These are phyloP conservation scores for Xylariaceae sp. DNA, from an alignment of 2,329 filamentous ascomycete species.

Conservation along the genomic window DNA sequence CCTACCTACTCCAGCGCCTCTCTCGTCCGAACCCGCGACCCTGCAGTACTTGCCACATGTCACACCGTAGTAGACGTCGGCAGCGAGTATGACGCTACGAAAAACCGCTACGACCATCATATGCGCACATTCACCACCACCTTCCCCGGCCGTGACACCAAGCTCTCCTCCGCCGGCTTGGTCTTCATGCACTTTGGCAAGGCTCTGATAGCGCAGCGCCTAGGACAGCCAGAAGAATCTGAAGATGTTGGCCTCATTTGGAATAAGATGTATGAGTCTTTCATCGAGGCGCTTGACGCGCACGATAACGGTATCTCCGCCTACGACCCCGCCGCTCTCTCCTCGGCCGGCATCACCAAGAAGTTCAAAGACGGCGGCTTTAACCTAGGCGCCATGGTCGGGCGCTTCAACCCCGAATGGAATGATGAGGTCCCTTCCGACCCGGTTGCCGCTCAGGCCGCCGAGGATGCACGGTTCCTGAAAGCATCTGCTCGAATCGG, in stretches of 20 bases:
- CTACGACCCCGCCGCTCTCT: slow-evolving; percentile 69
- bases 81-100: slow-evolving; percentile 77
- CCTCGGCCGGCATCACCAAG: slow-evolving; percentile 71
- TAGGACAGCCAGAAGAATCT: slow-evolving; percentile 55
- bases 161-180: slow-evolving; percentile 88
- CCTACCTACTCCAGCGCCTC: slow-evolving; percentile 70
- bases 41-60: slow-evolving; percentile 70
- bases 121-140: slow-evolving; percentile 84
- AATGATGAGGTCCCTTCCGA: slow-evolving; percentile 60
- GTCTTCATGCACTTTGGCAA: slow-evolving; percentile 95
- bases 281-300: slow-evolving; percentile 93
- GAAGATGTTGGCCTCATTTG: slow-evolving; percentile 72
- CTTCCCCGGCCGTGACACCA: slow-evolving; percentile 80
- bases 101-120: slow-evolving; percentile 91
- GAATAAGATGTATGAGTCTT: slow-evolving; percentile 86
- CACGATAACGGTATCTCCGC: slow-evolving; percentile 92
- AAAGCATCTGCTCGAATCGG: slow-evolving; percentile 79
- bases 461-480: slow-evolving; percentile 78
- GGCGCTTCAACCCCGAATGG: slow-evolving; percentile 74
- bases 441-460: slow-evolving; percentile 58
- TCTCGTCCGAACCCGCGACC: slow-evolving; percentile 85
- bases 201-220: slow-evolving; percentile 65
- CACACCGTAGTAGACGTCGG: slow-evolving; percentile 98
- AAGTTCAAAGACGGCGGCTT: slow-evolving; percentile 81
- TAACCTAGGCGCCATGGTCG: slow-evolving; percentile 78